Conservation (phyloP, 441 rosid genomes). For the Erodium texanum region DNA sequence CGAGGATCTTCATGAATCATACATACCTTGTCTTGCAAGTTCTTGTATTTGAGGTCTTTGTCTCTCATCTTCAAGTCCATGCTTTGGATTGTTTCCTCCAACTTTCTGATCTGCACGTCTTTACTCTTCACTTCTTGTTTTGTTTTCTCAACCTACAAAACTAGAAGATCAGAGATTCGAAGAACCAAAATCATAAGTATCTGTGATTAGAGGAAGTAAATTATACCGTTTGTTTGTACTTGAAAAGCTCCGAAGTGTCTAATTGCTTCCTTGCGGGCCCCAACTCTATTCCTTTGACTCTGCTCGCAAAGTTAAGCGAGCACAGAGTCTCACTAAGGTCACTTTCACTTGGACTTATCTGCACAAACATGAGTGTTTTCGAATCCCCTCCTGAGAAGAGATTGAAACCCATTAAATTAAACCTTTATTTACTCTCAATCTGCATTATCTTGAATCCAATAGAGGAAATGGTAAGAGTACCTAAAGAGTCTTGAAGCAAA, state of each 20-base stretch:
- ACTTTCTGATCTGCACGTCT: slow-evolving; percentile 70
- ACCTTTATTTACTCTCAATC: too few species aligned
- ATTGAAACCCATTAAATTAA: background rate
- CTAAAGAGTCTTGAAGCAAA: slow-evolving; percentile 91
- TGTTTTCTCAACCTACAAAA: slow-evolving; percentile 57
- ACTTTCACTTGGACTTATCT: slow-evolving; percentile 81
- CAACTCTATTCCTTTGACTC: slow-evolving; percentile 88
- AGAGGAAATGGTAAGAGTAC: slow-evolving; percentile 27
- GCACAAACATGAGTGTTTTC: slow-evolving; percentile 92
- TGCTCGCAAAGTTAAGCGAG: slow-evolving; percentile 89
- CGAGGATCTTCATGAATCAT: background rate
- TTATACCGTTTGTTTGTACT: slow-evolving; percentile 73
- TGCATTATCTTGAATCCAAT: background rate
- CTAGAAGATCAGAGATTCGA: slow-evolving; percentile 6
- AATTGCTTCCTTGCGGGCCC: slow-evolving; percentile 82
- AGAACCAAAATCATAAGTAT: background rate
- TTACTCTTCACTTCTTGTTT: slow-evolving; percentile 81
- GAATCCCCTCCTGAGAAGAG: slow-evolving; percentile 79
- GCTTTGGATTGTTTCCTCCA: slow-evolving; percentile 68
- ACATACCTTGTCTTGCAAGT: slow-evolving; percentile 80
- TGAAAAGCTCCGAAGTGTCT: slow-evolving; percentile 63
- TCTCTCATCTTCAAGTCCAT: slow-evolving; percentile 71
- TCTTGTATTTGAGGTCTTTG: slow-evolving; percentile 64
- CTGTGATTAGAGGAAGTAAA: background rate
- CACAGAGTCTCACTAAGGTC: slow-evolving; percentile 79